These are phyloP conservation scores for Skeletonema menzelii DNA, from an alignment of 108 stramenopile species.

Conservation along the genomic window DNA sequence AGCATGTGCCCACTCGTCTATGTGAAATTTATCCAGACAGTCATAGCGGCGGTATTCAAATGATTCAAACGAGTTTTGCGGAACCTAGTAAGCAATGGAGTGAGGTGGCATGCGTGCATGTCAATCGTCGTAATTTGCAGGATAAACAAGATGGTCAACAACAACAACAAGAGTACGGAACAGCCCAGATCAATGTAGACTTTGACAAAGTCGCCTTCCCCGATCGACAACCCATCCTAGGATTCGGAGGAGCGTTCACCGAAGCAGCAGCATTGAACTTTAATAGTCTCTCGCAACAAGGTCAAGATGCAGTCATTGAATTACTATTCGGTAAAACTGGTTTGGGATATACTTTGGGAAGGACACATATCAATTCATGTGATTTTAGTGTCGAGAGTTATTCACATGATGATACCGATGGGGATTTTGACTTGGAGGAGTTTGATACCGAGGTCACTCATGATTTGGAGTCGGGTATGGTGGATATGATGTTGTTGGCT, in stretches of 20 bases:
- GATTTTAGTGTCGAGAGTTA: conserved; percentile 92
- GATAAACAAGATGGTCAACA: not conserved
- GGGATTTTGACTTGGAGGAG: conserved; percentile 83
- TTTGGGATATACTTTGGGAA: conserved; percentile 82
- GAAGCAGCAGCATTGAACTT: conserved; percentile 91
- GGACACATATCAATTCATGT: conserved; percentile 96
- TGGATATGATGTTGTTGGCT: conserved; percentile 78
- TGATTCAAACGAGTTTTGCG: conserved; percentile 61
- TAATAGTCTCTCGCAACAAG: conserved; percentile 61
- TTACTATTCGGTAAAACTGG: conserved; percentile 87
- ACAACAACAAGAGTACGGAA: conserved; percentile 44
- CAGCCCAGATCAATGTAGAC: conserved; percentile 60
- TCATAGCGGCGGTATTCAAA: conserved; percentile 7
- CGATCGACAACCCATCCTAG: conserved; percentile 72
- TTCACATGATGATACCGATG: conserved; percentile 83
- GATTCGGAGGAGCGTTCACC: conserved; percentile 98
- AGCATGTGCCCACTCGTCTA: conserved; percentile 6
- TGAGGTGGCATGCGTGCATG: conserved; percentile 54
- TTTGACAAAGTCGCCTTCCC: conserved; percentile 48
- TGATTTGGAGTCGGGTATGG: conserved; percentile 82
- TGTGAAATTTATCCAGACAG: conserved; percentile 15
- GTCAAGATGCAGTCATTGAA: conserved; percentile 81
- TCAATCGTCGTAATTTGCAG: not conserved
- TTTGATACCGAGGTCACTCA: conserved; percentile 81
- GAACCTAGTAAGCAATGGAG: conserved; percentile 71